Conservation (phyloP, 2,329 filamentous ascomycete genomes). For the Neofusicoccum parvum region DNA sequence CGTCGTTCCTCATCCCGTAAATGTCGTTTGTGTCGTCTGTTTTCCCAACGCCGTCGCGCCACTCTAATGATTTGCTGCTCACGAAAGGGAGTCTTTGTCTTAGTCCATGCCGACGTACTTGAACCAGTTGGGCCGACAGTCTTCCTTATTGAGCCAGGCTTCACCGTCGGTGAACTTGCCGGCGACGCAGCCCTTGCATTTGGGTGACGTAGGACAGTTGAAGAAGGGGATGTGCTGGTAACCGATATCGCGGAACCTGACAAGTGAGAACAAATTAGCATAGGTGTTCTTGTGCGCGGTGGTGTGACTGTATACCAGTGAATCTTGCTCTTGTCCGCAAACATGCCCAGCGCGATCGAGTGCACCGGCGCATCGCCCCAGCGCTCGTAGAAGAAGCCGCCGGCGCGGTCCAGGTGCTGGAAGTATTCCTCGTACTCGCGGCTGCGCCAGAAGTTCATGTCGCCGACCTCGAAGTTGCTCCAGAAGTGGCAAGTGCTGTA, state of each 20-base stretch:
- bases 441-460: conserved; percentile 90
- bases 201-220: conserved; percentile 96
- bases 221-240: conserved; percentile 99
- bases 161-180: conserved; percentile 90
- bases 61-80: background rate
- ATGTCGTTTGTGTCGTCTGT: background rate
- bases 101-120: conserved; percentile 84
- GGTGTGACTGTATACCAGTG: conserved; percentile 70
- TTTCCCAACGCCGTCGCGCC: background rate
- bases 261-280: background rate
- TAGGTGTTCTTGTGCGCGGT: background rate
- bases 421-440: conserved; percentile 94
- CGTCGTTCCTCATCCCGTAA: background rate
- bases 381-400: conserved; percentile 97
- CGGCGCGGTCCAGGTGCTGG: conserved; percentile 87
- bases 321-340: conserved; percentile 86
- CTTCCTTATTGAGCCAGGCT: conserved; percentile 80
- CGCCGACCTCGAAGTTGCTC: conserved; percentile 97
- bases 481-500: conserved; percentile 99
- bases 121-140: conserved; percentile 96
- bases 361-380: conserved; percentile 99
- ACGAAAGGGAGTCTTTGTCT: background rate
- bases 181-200: conserved; percentile 84
- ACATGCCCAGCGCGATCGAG: conserved; percentile 87
- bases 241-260: conserved; percentile 97